Evolutionary conservation across 257 asterid species (phyloP).

Genomic region (Fraxinus excelsior): DNA sequence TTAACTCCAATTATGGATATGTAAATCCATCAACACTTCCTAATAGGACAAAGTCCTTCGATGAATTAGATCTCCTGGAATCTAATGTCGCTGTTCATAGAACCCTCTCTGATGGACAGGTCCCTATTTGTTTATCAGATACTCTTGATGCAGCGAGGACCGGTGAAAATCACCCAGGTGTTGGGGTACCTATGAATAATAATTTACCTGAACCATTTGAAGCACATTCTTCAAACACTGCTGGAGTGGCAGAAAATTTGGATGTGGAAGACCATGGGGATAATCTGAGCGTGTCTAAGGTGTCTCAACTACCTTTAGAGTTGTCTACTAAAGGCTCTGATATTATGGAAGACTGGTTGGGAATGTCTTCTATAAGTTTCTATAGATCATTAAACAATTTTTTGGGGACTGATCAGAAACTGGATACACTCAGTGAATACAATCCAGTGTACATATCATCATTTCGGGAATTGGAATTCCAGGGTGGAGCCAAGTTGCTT

Average conservation of each 20-base stretch:
- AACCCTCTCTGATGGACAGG: conserved; percentile 65
- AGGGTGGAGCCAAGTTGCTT: conserved; percentile 71
- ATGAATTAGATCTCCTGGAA: conserved; percentile 43
- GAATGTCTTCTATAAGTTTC: conserved; percentile 68
- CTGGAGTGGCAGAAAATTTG: conserved; percentile 43
- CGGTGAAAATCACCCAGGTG: conserved; percentile 61
- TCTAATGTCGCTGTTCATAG: conserved; percentile 46
- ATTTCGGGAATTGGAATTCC: conserved; percentile 62
- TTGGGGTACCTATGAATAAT: conserved; percentile 37
- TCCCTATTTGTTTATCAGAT: conserved; percentile 68
- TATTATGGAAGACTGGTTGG: conserved; percentile 71
- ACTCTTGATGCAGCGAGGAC: conserved; percentile 96
- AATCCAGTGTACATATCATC: conserved; percentile 73
- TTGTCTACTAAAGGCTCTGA: conserved; percentile 53
- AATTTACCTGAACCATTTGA: conserved; percentile 41
- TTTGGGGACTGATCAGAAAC: conserved; percentile 52
- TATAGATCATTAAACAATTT: conserved; percentile 65
- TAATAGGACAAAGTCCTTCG: conserved; percentile 33
- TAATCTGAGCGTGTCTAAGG: conserved; percentile 40
- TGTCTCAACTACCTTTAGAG: conserved; percentile 37
- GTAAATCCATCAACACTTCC: conserved; percentile 32
- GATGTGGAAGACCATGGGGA: conserved; percentile 53
- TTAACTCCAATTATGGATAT: conserved; percentile 27
- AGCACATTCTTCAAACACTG: conserved; percentile 40
- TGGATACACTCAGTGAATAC: conserved; percentile 61